Conservation (phyloP, 495 filamentous ascomycete genomes). For the Lophiostoma macrostomum region DNA sequence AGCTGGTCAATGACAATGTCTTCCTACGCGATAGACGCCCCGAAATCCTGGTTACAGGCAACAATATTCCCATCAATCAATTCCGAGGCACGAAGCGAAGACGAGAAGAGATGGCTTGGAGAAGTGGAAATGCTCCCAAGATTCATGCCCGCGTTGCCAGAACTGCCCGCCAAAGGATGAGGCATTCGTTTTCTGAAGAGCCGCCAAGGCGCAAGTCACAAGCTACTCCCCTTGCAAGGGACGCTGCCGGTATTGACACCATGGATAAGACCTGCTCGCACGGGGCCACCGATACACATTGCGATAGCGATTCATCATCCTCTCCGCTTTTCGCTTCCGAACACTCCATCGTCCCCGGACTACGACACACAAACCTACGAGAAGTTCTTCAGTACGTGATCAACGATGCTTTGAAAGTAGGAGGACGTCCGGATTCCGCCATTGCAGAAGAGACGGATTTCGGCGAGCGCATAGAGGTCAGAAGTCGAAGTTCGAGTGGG, state of each 20-base stretch:
- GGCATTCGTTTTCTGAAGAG: conserved; percentile 24
- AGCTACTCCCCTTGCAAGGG: neutral
- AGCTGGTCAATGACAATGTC: conserved; percentile 38
- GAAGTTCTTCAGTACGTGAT: conserved; percentile 66
- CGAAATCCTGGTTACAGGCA: conserved; percentile 38
- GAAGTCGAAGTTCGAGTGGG: conserved; percentile 57
- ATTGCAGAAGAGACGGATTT: conserved; percentile 55
- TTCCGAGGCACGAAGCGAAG: conserved; percentile 35
- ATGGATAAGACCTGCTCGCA: conserved; percentile 16
- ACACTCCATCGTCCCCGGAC: conserved; percentile 47
- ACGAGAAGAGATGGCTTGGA: conserved; percentile 25
- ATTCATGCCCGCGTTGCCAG: conserved; percentile 13
- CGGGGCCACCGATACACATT: neutral
- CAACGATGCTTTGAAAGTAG: conserved; percentile 66
- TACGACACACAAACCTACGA: conserved; percentile 60
- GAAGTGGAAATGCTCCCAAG: conserved; percentile 3
- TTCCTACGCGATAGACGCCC: conserved; percentile 28
- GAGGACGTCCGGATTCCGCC: conserved; percentile 70
- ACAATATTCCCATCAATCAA: conserved; percentile 29
- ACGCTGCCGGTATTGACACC: neutral
- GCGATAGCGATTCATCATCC: conserved; percentile 20
- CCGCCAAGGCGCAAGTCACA: conserved; percentile 1
- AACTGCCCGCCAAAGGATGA: conserved; percentile 4
- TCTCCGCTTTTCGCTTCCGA: conserved; percentile 44
- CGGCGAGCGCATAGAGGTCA: conserved; percentile 68